A percentile compares a stretch with the other conserved stretches of the same genome.
Conservation (phyloP, 1,284 basidiomycete genomes). For the Salmacisia buchloeana region DNA sequence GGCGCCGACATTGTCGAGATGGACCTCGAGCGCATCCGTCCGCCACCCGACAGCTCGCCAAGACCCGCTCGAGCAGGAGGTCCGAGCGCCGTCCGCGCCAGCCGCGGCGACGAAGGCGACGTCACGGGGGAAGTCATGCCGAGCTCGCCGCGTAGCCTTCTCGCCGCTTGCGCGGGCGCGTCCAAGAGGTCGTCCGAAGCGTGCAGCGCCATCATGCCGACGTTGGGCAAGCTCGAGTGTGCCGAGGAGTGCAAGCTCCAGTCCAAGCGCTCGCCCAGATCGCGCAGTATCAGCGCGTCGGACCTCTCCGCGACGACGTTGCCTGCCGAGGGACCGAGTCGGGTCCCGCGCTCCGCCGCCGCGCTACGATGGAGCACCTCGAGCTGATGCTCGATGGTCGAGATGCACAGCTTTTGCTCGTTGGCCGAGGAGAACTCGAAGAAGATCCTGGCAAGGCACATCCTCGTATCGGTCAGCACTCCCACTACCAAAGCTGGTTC, state of each 20-base stretch:
- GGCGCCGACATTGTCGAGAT: slow-evolving; percentile 5
- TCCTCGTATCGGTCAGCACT: too few species aligned
- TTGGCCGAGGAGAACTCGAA: slow-evolving; percentile 80
- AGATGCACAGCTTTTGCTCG: slow-evolving; percentile 69
- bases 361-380: slow-evolving; percentile 12
- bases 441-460: slow-evolving; percentile 63
- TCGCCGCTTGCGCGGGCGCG: slow-evolving; percentile 1
- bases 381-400: slow-evolving; percentile 67
- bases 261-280: slow-evolving; percentile 33
- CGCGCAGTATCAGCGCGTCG: slow-evolving; percentile 31
- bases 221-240: slow-evolving; percentile 14
- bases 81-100: neutral
- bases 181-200: neutral
- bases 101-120: neutral
- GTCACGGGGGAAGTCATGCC: neutral
- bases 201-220: neutral
- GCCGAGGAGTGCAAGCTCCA: slow-evolving; percentile 20
- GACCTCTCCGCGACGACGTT: slow-evolving; percentile 14
- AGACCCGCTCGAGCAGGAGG: neutral
- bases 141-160: neutral
- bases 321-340: slow-evolving; percentile 11
- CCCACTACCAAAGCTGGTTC: too few species aligned
- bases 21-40: neutral
- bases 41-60: neutral
- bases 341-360: slow-evolving; percentile 1